These are phyloP conservation scores for Penicillium subrubescens DNA, from an alignment of 495 filamentous ascomycete species.

Conservation along the genomic window DNA sequence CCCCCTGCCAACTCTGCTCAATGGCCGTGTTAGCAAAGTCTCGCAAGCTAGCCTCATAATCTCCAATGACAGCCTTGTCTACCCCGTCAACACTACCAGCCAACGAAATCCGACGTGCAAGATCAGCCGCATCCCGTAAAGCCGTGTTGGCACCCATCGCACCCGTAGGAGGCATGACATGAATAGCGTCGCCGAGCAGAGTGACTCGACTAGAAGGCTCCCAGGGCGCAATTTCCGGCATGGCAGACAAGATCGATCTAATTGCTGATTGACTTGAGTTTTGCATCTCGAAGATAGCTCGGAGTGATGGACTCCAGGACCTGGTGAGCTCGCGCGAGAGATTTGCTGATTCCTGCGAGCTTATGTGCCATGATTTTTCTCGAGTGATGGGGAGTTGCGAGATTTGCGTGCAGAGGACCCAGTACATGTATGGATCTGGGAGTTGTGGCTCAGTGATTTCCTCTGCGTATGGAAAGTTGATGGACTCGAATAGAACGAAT, in stretches of 20 bases:
- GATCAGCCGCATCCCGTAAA: slow-evolving; percentile 41
- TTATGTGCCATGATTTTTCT: slow-evolving; percentile 22
- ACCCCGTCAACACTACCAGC: slow-evolving; percentile 29
- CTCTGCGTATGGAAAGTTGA: slow-evolving; percentile 29
- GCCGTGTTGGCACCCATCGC: slow-evolving; percentile 63
- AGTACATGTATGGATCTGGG: slow-evolving; percentile 43
- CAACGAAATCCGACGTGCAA: slow-evolving; percentile 31
- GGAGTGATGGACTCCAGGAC: slow-evolving; percentile 35
- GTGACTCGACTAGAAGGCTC: slow-evolving; percentile 50
- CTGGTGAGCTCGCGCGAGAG: slow-evolving; percentile 25
- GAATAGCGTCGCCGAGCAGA: slow-evolving; percentile 61
- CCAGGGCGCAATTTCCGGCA: slow-evolving; percentile 39
- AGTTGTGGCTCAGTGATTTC: slow-evolving; percentile 15
- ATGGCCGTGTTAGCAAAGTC: slow-evolving; percentile 26
- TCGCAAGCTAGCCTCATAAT: slow-evolving; percentile 37
- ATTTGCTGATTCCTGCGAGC: slow-evolving; percentile 23
- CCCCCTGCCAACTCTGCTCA: slow-evolving; percentile 28
- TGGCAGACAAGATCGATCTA: slow-evolving; percentile 39
- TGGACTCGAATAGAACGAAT: slow-evolving; percentile 39
- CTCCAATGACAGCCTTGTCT: slow-evolving; percentile 21
- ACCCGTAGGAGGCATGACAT: slow-evolving; percentile 63
- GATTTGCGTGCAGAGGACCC: slow-evolving; percentile 34
- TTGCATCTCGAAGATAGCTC: slow-evolving; percentile 39
- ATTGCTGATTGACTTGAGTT: slow-evolving; percentile 32
- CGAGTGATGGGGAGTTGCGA: slow-evolving; percentile 21